Evolutionary conservation across 1,139 yeast genomes (phyloP), one percentile per base, ranked within the genome.

Genomic region (Taiozyma sp.): DNA sequence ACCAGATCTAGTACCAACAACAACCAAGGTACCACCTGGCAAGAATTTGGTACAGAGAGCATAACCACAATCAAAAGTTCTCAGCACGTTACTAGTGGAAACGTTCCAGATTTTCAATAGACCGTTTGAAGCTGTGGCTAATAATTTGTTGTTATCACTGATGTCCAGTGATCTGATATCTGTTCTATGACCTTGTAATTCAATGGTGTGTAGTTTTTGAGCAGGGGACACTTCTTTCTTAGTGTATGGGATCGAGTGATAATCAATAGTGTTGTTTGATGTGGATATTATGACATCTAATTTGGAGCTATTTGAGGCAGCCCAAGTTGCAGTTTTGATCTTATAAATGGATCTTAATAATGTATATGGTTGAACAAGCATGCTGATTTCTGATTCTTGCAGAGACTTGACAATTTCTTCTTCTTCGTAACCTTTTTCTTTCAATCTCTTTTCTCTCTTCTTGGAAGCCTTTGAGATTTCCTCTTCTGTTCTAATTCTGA

Each of bases 101-200:
- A 87, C 67, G 63, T 93, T 95, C 97, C 97, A 91, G 34, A 95
- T 76, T 64, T 93, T 95, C 54, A 93, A 70, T 58, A 81, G 80
- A 11, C 98, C 97, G 62, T 90, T 89, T 1, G 97, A 86, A 1
- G 96, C 97, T 5, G 97, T 85, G 3, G 93, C 96, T 45, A 91
- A 71, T 56, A 93, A 71, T 63, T 81, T 83, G 63, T 85, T 81
- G 68, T 91, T 97, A 44, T 83, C 80, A 47, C 96, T 85, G 41
- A 95, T 74, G 57, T 90, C 91, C 65, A 88, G 72, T 6, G 96
- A 79, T 62, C 99, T 78, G 37, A 93, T 77, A 66, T 95, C 99
- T 5, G 88, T 81, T 65, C 97, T 81, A 64, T 91, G 97, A 28
- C 99, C 99, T 47, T 81, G 77, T 45, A 82, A 69, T 46, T 90